phyloP scores from a whole-genome alignment of 129 eudicot genomes.

The sunflower (Helianthus annuus) region DNA sequence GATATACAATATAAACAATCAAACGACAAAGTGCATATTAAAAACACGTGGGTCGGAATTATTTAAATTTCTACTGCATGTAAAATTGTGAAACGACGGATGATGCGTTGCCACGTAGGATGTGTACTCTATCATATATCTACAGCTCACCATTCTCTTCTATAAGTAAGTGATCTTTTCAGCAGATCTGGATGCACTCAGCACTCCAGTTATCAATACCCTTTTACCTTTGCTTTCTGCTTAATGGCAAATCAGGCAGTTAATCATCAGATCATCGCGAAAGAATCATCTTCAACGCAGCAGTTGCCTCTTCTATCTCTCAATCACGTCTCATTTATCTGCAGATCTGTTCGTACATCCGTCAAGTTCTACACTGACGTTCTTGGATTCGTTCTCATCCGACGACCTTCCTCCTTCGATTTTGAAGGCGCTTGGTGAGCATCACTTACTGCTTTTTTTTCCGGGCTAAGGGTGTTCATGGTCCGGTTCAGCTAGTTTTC shows the following conservation, averaged over 20 bases:
- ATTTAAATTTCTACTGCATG: not conserved
- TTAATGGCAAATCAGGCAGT: conserved; percentile 25
- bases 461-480: not conserved
- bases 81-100: not conserved
- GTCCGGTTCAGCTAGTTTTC: no score
- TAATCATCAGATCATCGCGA: not conserved
- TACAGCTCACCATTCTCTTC: not conserved
- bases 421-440: conserved; percentile 79
- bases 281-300: conserved; percentile 7
- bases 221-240: not conserved
- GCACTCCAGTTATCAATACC: not conserved
- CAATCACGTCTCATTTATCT: conserved; percentile 64
- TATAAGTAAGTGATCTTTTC: not conserved
- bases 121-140: not conserved
- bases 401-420: conserved; percentile 72
- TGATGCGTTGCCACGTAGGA: conserved; percentile 4
- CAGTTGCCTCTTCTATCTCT: conserved; percentile 52
- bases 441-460: no score
- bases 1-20: not conserved
- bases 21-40: no score
- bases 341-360: conserved; percentile 51
- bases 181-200: not conserved
- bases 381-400: conserved; percentile 56
- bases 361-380: conserved; percentile 55
- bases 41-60: no score